Conservation (phyloP, 2,329 filamentous ascomycete species). For the Cryphonectria radicalis region DNA sequence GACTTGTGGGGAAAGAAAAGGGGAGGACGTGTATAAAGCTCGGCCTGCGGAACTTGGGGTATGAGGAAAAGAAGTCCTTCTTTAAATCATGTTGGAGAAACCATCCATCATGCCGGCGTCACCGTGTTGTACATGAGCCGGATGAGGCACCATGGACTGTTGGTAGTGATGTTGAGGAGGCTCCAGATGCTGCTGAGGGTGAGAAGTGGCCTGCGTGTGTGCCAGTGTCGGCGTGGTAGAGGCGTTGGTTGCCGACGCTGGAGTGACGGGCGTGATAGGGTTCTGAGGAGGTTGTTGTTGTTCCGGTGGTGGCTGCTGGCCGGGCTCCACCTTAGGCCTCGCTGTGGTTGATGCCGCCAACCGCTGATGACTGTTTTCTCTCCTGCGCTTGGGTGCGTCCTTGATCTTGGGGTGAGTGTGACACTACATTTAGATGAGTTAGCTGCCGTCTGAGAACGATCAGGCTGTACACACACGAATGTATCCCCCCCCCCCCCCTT, state of each 20-base stretch:
- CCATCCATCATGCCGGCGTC: conserved; percentile 43
- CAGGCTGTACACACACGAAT: not conserved
- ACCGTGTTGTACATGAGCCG: conserved; percentile 35
- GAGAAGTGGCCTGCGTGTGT: conserved; percentile 31
- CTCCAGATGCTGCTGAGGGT: conserved; percentile 33
- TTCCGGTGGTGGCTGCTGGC: conserved; percentile 34
- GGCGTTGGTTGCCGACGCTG: conserved; percentile 39
- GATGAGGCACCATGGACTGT: conserved; percentile 27
- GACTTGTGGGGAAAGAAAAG: not conserved
- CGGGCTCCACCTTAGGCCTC: conserved; percentile 53
- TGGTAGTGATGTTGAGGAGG: conserved; percentile 31
- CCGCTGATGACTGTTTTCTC: conserved; percentile 62
- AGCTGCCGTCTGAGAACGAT: conserved; percentile 19
- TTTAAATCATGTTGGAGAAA: conserved; percentile 53
- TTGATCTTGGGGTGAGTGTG: conserved; percentile 74
- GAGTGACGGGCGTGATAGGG: conserved; percentile 48
- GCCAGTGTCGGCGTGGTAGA: conserved; percentile 46
- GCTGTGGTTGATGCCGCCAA: conserved; percentile 48
- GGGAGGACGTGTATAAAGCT: not conserved
- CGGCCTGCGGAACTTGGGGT: conserved; percentile 14
- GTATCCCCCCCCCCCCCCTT: too few relatives aligned
- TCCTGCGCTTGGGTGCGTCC: conserved; percentile 69
- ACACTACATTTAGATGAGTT: conserved; percentile 50
- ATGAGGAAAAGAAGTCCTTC: conserved; percentile 26
- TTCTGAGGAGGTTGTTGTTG: conserved; percentile 26